These are phyloP conservation scores for Penicillium thymicola DNA, from an alignment of 2,329 filamentous ascomycete species.

Conservation along the genomic window DNA sequence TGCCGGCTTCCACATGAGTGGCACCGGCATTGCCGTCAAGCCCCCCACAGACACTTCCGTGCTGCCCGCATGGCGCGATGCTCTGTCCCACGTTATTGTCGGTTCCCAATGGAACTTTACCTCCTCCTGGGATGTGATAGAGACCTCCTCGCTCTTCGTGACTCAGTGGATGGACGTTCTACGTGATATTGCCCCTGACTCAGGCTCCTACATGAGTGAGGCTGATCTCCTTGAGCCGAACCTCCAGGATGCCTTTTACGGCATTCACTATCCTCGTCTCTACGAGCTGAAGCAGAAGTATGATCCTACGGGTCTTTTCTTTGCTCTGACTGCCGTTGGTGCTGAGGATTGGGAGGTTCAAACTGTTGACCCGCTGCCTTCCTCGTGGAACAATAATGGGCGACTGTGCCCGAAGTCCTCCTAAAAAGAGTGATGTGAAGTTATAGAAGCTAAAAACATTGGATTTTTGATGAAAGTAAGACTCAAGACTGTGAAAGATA, in stretches of 20 bases:
- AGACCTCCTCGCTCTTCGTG: conserved; percentile 12
- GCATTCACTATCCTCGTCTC: conserved; percentile 29
- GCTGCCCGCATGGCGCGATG: conserved; percentile 43
- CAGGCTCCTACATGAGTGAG: conserved; percentile 39
- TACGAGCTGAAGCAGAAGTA: conserved; percentile 30
- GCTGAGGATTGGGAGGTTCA: conserved; percentile 25
- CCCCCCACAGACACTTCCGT: conserved; percentile 17
- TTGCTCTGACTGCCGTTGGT: conserved; percentile 22
- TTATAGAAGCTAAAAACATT: background rate
- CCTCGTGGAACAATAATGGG: conserved; percentile 24
- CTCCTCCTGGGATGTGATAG: conserved; percentile 12
- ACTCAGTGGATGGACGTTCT: conserved; percentile 21
- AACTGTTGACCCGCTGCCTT: conserved; percentile 13
- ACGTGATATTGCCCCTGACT: conserved; percentile 18
- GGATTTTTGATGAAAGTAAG: too few species aligned
- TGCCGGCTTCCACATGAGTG: conserved; percentile 22
- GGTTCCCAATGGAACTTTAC: conserved; percentile 25
- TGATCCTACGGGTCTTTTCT: conserved; percentile 33
- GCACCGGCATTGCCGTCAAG: conserved; percentile 17
- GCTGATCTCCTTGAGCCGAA: conserved; percentile 40
- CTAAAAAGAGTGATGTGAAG: background rate
- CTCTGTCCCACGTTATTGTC: conserved; percentile 39
- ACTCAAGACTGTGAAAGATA: background rate
- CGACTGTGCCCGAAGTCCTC: conserved; percentile 15
- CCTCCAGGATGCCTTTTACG: conserved; percentile 42